Conservation (phyloP, 352 stramenopile genomes). For the Hyaloperonospora brassicae region DNA sequence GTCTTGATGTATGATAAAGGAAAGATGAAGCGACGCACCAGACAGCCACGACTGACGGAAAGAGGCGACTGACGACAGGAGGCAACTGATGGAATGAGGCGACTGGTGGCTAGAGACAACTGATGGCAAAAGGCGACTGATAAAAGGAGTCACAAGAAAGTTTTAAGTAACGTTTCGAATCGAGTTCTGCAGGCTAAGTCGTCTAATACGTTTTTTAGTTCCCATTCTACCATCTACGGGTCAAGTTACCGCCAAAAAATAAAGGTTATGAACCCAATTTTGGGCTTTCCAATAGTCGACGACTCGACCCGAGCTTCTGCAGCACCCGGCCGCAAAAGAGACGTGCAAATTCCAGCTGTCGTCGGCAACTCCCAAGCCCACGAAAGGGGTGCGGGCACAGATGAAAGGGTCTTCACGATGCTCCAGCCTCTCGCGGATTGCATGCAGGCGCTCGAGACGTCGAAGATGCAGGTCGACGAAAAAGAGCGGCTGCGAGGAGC, state of each 20-base stretch:
- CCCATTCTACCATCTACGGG: neutral
- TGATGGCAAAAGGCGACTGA: too few species aligned
- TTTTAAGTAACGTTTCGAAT: neutral
- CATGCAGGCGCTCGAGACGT: neutral
- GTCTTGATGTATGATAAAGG: too few species aligned
- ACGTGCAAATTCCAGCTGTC: neutral
- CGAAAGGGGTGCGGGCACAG: neutral
- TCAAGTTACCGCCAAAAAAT: neutral
- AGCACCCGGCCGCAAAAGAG: neutral
- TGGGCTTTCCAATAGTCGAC: neutral
- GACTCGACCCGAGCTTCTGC: neutral
- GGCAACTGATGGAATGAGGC: too few species aligned
- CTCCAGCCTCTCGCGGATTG: neutral
- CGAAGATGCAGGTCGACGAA: conserved; percentile 1
- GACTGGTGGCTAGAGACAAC: too few species aligned
- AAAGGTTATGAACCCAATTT: neutral
- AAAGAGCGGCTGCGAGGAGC: neutral
- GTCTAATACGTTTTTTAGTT: neutral
- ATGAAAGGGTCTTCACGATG: conserved; percentile 1
- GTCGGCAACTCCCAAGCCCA: neutral
- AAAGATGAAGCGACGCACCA: too few species aligned
- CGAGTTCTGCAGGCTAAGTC: too few species aligned
- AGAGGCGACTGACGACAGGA: too few species aligned
- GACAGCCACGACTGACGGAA: too few species aligned
- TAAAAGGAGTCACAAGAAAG: too few species aligned